These are phyloP conservation scores for Diutina siamensis DNA, from an alignment of 1,139 yeast genomes.

Conservation along the genomic window DNA sequence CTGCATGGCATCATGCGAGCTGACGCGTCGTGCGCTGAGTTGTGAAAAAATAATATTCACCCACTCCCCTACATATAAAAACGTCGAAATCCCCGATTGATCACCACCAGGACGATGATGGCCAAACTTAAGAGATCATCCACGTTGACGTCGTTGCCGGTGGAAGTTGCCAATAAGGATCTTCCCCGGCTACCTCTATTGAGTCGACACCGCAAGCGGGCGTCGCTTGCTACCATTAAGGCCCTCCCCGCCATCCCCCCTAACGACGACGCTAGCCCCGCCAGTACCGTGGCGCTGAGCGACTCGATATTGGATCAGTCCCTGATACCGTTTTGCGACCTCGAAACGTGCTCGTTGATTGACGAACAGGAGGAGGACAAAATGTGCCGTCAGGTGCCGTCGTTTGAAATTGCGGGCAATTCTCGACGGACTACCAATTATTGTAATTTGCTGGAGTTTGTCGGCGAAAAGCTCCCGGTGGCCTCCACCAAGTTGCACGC, in stretches of 20 bases:
- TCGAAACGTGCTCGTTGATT: not conserved
- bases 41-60: too few relatives aligned
- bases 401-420: not conserved
- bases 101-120: not conserved
- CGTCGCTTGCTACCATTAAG: not conserved
- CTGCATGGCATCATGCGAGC: not conserved
- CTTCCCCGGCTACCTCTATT: not conserved
- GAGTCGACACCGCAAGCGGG: not conserved
- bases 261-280: not conserved
- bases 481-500: not conserved
- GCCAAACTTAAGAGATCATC: not conserved
- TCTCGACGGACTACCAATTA: constrained; percentile 2
- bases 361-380: not conserved
- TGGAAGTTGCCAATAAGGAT: not conserved
- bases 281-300: not conserved
- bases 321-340: not conserved
- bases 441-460: not conserved
- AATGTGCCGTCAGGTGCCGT: not conserved
- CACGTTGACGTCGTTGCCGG: not conserved
- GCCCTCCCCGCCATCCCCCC: not conserved
- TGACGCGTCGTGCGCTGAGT: too few relatives aligned
- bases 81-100: too few relatives aligned
- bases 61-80: too few relatives aligned
- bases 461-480: not conserved
- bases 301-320: not conserved